Conservation (phyloP, 257 asterid species). For the Plantago major region DNA sequence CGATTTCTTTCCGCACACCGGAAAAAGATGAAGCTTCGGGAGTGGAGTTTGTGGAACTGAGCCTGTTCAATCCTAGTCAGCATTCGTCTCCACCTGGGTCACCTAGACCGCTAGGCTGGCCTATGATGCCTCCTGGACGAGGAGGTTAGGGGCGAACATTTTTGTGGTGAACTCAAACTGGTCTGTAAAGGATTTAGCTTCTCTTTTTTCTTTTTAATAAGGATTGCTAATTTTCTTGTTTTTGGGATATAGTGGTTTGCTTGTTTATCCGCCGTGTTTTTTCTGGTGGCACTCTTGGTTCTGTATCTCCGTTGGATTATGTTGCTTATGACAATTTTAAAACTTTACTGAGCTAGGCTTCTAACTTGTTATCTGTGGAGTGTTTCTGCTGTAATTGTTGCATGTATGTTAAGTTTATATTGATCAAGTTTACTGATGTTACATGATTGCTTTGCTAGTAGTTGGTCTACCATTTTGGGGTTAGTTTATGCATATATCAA, state of each 20-base stretch:
- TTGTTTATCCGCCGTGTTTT: constrained; percentile 49
- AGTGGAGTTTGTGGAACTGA: constrained; percentile 78
- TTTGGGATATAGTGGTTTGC: constrained; percentile 50
- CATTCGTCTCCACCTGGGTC: constrained; percentile 64
- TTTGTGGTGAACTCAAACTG: constrained; percentile 47
- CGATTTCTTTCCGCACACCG: constrained; percentile 58
- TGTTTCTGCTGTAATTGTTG: no score
- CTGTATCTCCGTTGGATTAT: constrained; percentile 30
- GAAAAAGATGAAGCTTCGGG: constrained; percentile 50
- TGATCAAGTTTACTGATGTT: no score
- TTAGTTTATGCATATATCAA: no score
- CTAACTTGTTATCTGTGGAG: no score
- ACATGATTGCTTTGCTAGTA: no score
- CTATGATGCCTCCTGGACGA: constrained; percentile 46
- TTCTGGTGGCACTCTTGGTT: constrained; percentile 46
- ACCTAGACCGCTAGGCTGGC: constrained; percentile 69
- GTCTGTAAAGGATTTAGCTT: constrained; percentile 51
- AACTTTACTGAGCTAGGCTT: constrained; percentile 25
- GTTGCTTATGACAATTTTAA: constrained; percentile 30
- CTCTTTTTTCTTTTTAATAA: constrained; percentile 26
- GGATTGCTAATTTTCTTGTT: constrained; percentile 32
- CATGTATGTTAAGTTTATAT: no score
- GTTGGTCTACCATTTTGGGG: no score
- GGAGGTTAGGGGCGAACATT: constrained; percentile 34
- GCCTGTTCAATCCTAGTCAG: constrained; percentile 64